Conservation (phyloP, 257 asterid species). For the Solanum chmielewskii region DNA sequence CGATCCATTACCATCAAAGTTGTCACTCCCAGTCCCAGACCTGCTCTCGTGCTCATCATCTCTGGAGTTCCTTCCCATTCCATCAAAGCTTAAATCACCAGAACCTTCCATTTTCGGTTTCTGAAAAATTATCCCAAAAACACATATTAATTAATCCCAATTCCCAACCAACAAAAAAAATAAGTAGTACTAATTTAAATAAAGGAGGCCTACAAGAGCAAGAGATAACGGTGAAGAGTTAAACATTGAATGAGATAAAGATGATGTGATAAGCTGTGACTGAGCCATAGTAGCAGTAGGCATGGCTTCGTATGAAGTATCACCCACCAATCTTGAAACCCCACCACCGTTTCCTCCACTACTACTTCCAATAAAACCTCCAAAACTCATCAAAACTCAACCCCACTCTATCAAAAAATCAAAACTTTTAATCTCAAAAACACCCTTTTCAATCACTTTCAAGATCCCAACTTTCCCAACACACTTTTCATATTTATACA, state of each 20-base stretch:
- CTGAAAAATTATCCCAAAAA: conserved; percentile 9
- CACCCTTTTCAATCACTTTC: not conserved
- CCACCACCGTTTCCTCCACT: conserved; percentile 10
- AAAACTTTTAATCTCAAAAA: not conserved
- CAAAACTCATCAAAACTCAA: conserved; percentile 39
- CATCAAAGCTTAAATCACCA: conserved; percentile 42
- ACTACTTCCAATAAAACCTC: conserved; percentile 22
- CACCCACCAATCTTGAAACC: conserved; percentile 37
- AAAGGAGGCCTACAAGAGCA: conserved; percentile 33
- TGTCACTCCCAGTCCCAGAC: conserved; percentile 66
- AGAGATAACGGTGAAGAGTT: conserved; percentile 35
- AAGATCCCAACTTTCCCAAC: not conserved
- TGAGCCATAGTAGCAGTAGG: conserved; percentile 27
- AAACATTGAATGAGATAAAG: conserved; percentile 30
- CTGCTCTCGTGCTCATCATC: conserved; percentile 58
- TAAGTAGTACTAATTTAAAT: too few relatives aligned
- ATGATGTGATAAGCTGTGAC: conserved; percentile 26
- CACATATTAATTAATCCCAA: not conserved
- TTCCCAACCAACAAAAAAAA: not conserved
- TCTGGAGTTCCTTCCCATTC: conserved; percentile 14
- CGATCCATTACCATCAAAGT: conserved; percentile 46
- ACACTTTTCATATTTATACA: not conserved
- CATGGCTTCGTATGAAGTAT: conserved; percentile 26
- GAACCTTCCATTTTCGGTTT: conserved; percentile 69
- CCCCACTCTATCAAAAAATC: not conserved